Percentiles rank a stretch among this genome's conserved stretches.
Conservation (phyloP, 768 basidiomycete genomes). For the Pseudohyphozyma bogoriensis region DNA sequence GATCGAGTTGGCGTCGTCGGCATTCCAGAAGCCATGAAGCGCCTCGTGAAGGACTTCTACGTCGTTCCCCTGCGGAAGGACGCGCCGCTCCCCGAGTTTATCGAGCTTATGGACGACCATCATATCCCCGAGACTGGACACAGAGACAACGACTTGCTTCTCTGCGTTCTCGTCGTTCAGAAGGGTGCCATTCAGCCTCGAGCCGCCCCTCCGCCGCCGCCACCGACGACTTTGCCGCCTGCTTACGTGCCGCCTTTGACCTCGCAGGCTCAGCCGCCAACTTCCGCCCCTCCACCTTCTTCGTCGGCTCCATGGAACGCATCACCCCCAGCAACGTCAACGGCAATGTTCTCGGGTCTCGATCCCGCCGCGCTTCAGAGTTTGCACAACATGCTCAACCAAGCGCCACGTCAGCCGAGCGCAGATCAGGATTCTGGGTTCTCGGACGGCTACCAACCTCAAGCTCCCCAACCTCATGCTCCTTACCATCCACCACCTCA, state of each 20-base stretch:
- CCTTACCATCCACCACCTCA: too few relatives aligned
- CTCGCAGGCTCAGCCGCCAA: not conserved
- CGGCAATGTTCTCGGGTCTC: not conserved
- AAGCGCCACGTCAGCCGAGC: too few relatives aligned
- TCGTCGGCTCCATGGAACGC: not conserved
- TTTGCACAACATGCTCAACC: too few relatives aligned
- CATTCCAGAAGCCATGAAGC: constrained; percentile 35
- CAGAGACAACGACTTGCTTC: constrained; percentile 55
- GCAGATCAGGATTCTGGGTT: too few relatives aligned
- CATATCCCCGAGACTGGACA: constrained; percentile 50
- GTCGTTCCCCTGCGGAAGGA: constrained; percentile 62
- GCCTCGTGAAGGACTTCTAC: constrained; percentile 76
- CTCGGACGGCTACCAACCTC: too few relatives aligned
- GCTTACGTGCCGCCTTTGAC: not conserved
- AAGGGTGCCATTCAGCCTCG: constrained; percentile 43
- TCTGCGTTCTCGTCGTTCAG: constrained; percentile 75
- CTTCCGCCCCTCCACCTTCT: not conserved
- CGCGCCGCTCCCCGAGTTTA: constrained; percentile 67
- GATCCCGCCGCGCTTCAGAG: not conserved
- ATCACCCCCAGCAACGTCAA: not conserved
- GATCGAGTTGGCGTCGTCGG: constrained; percentile 30
- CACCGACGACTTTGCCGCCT: not conserved
- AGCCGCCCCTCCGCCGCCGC: not conserved
- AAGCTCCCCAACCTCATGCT: not conserved
- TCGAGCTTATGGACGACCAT: constrained; percentile 70